These are phyloP conservation scores for Albugo laibachii DNA, from an alignment of 352 stramenopile species.

Conservation along the genomic window DNA sequence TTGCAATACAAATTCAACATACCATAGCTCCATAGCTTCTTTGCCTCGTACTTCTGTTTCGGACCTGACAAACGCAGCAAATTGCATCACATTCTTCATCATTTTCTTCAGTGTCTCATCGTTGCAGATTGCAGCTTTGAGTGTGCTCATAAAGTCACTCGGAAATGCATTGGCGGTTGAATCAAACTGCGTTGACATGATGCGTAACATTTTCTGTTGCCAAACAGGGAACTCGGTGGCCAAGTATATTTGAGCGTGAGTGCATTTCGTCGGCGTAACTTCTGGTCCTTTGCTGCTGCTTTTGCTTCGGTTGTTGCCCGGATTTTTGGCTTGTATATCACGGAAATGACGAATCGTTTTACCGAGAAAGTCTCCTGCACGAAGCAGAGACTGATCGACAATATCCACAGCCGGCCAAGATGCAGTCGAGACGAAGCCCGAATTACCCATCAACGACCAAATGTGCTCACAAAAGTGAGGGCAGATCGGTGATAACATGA, in stretches of 20 bases:
- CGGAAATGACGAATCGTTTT: slow-evolving; percentile 85
- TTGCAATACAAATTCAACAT: slow-evolving; percentile 5
- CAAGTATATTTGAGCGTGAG: slow-evolving; percentile 73
- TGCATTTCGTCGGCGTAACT: slow-evolving; percentile 63
- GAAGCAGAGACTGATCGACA: slow-evolving; percentile 84
- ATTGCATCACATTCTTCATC: slow-evolving; percentile 94
- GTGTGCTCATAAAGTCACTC: slow-evolving; percentile 70
- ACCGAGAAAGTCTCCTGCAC: slow-evolving; percentile 85
- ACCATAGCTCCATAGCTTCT: slow-evolving; percentile 84
- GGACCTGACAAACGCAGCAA: slow-evolving; percentile 89
- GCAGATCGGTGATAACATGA: slow-evolving; percentile 92
- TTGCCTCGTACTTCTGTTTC: slow-evolving; percentile 83
- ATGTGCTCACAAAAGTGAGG: slow-evolving; percentile 90
- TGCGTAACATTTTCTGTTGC: slow-evolving; percentile 70
- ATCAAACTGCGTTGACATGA: slow-evolving; percentile 52
- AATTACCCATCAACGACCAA: slow-evolving; percentile 84
- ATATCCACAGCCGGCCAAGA: slow-evolving; percentile 70
- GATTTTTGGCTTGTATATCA: slow-evolving; percentile 55
- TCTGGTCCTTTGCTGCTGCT: slow-evolving; percentile 66
- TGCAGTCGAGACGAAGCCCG: slow-evolving; percentile 79
- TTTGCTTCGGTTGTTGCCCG: slow-evolving; percentile 58
- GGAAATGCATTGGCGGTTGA: slow-evolving; percentile 41
- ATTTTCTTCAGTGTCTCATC: slow-evolving; percentile 75
- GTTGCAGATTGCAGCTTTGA: slow-evolving; percentile 54
- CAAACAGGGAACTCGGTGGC: slow-evolving; percentile 68